Base-by-base conservation (phyloP, 2,329 filamentous ascomycete genomes). In the Alternaria triticina region DNA sequence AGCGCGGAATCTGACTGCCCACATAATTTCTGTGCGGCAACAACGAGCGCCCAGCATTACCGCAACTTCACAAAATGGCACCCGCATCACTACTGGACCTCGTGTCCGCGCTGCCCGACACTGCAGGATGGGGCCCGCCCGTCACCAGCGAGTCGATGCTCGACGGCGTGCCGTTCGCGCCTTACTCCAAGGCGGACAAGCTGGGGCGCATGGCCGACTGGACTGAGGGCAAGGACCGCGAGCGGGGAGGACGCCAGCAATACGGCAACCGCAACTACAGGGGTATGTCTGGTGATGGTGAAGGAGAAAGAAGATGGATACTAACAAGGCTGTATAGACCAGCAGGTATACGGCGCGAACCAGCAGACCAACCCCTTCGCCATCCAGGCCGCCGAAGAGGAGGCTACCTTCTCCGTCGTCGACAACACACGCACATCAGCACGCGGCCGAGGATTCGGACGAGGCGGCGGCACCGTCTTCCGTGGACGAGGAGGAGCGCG, bases 171-270 rank as follows among this genome's bases (percentile, higher is more conserved):
- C 96, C 96, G 43, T 99, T 97, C 82, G 96, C 96, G 74, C 96
- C 96, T 65, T 99, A 96, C 86, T 97, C 94, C 72, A 99, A 99
- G 84, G 94, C 93, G 80, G 96, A 99, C 86, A 98, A 97, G 87
- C 87, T 99, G 64, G 96, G 96, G 78, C 94, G 96, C 81, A 98
- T 99, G 94, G 96, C 96, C 65, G 96, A 99, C 86, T 99, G 96
- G 96, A 97, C 94, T 51, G 96, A 97, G 79, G 90, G 92, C 81
- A 97, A 97, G 84, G 88, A 89, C 72, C 79, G 85, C 59, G 93
- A 96, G 65, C 86, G 94, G 76, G 91, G 91, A 71, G 92, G 93
- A 66, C 87, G 95, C 79, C 90, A 92, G 81, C 92, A 96, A 79
- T 98, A 97, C 82, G 74, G 79, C 52, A 94, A 95, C 82, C 88